Percentiles rank a stretch among this genome's conserved stretches.
phyloP scores from a whole-genome alignment of 306 rosid genomes.

The Calophaca sinica region DNA sequence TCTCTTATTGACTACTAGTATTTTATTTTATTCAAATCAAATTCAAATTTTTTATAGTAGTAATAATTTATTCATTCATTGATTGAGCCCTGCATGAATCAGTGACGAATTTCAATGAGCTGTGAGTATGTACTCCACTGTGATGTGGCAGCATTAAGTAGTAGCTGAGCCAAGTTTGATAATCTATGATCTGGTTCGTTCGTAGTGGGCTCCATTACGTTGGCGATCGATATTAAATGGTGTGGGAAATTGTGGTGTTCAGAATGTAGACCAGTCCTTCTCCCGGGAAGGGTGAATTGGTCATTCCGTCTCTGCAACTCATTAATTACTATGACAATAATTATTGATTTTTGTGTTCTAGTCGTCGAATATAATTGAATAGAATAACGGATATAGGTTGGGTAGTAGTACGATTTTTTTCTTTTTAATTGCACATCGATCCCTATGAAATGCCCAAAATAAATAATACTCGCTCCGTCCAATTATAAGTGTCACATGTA shows the following conservation, averaged over 20 bases:
- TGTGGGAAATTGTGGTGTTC: conserved; percentile 58
- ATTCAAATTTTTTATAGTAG: no score
- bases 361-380: conserved; percentile 33
- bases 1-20: neutral
- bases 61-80: neutral
- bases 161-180: conserved; percentile 50
- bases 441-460: conserved; percentile 53
- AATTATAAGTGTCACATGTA: no score
- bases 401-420: neutral
- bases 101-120: conserved; percentile 46
- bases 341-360: conserved; percentile 28
- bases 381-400: conserved; percentile 45
- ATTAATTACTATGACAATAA: conserved; percentile 41
- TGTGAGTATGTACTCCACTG: conserved; percentile 38
- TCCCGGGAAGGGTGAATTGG: conserved; percentile 44
- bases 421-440: conserved; percentile 50
- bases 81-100: conserved; percentile 44
- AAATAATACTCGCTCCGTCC: no score
- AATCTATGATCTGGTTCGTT: conserved; percentile 45
- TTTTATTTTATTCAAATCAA: neutral
- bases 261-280: conserved; percentile 48
- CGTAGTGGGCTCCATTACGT: conserved; percentile 65
- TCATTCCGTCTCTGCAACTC: conserved; percentile 21
- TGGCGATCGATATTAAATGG: conserved; percentile 42
- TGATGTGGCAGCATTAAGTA: conserved; percentile 43